Conservation (phyloP, 139 green algal species). For the Tetradesmus lagerheimii region DNA sequence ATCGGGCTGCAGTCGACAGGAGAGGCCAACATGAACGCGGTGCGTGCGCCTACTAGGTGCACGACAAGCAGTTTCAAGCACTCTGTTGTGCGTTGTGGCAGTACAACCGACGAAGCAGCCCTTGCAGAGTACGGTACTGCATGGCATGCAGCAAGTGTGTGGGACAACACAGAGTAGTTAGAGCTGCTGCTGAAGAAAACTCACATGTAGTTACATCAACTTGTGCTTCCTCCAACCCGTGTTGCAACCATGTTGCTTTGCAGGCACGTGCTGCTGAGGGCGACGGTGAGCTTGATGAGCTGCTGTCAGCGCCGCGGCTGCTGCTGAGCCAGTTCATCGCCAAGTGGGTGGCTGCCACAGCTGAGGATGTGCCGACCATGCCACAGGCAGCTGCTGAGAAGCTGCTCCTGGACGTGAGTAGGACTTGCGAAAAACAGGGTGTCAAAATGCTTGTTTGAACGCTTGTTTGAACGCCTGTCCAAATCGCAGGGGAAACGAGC, state of each 20-base stretch:
- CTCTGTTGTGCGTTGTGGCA: no score
- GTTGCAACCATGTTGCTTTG: neutral
- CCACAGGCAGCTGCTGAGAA: neutral
- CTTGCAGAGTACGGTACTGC: no score
- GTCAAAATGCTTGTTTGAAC: no score
- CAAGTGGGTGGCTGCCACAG: constrained; percentile 34
- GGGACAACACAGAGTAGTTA: no score
- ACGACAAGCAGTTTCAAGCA: neutral
- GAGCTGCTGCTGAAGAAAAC: no score
- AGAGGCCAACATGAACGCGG: constrained; percentile 79
- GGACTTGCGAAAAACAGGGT: no score
- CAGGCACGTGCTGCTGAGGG: neutral
- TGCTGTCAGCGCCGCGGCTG: constrained; percentile 80
- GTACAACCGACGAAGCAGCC: no score
- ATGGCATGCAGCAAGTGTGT: no score
- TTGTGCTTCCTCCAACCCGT: no score
- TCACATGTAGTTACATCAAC: no score
- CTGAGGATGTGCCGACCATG: neutral
- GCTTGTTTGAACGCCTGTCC: no score
- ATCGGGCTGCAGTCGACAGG: constrained; percentile 90
- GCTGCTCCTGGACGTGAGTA: constrained; percentile 50
- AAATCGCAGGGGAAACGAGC: no score
- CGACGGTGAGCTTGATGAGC: constrained; percentile 78
- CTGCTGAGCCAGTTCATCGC: constrained; percentile 68
- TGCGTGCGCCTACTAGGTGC: constrained; percentile 13